A percentile compares a stretch with the other conserved stretches of the same genome.
Evolutionary conservation across 1,284 basidiomycete species (phyloP).

Genomic region (Stygiomarasmius scandens): DNA sequence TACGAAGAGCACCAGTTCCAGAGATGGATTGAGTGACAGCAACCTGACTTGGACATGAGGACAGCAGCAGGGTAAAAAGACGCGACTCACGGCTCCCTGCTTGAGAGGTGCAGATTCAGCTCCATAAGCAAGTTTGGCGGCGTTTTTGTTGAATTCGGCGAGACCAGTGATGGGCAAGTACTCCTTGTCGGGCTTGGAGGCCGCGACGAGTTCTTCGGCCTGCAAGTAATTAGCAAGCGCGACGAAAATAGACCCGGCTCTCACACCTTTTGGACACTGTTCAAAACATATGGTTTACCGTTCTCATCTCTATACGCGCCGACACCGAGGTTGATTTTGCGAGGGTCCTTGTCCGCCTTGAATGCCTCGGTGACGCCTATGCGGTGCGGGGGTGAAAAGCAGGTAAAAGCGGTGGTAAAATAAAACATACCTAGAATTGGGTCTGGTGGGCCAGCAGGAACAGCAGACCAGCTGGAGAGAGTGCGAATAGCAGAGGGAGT

Average conservation of each 20-base stretch:
- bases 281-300: conserved; percentile 95
- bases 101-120: conserved; percentile 76
- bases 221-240: conserved; percentile 29
- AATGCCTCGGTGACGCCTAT: no score
- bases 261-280: conserved; percentile 83
- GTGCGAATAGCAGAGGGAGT: conserved; percentile 38
- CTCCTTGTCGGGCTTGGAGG: conserved; percentile 88
- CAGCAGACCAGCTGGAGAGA: conserved; percentile 81
- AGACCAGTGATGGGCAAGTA: conserved; percentile 97
- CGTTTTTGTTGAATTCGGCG: conserved; percentile 85
- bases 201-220: conserved; percentile 82
- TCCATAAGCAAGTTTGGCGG: conserved; percentile 92
- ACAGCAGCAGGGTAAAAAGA: conserved; percentile 9
- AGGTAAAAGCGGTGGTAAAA: no score
- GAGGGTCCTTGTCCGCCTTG: conserved; percentile 88
- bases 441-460: conserved; percentile 89
- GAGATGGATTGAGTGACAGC: conserved; percentile 96
- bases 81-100: conserved; percentile 69
- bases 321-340: conserved; percentile 97
- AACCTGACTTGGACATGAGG: conserved; percentile 52
- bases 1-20: conserved; percentile 95
- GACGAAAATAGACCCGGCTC: not conserved
- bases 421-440: conserved; percentile 85
- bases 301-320: conserved; percentile 93
- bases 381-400: no score